Base-by-base conservation (phyloP, 345 rosid genomes). In the Eutrema japonicum region DNA sequence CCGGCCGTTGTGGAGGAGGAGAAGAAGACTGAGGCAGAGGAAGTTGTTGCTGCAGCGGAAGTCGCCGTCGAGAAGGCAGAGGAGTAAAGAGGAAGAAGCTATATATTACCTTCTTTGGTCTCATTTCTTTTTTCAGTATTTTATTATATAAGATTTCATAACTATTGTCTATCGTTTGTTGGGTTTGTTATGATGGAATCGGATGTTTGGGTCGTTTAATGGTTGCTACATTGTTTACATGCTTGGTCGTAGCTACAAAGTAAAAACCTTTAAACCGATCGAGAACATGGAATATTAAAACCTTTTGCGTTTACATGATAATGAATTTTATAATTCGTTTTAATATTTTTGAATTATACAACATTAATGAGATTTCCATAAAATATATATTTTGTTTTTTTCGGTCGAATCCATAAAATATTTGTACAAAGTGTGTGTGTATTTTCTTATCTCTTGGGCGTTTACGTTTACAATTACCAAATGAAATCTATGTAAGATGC, bases 61-160 rank as follows among this genome's bases (percentile, higher is more conserved):
- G 79, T 55, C n/a, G 50, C 56, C 29, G 70, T 9, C 12, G 58
- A 76, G 70, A 68, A 61, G 51, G 70, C 51, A 12, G 74, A 61
- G 10, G 66, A 60, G 58, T 76, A 63, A 76, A 46, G 59, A 45
- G 14, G 52, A 62, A 16, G 46, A 46, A 46, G 41, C 46, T 33
- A 33, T 37, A 11, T 56, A 41, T 66, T 70, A 69, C 58, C 70
- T 29, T 53, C 35, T 26, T 69, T 45, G 79, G 70, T 75, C 40
- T 57, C 47, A 49, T 49, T 60, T 52, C 53, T 8, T 52, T 60
- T 11, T 30, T 33, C 2, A 38, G 13, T 16, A 54, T 32, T 72
- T 55, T 48, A 38, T 40, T 30, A 29, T 32, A 41, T 74, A 9
- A 58, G 40, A 12, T 32, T 22, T 41, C 13, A 50, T 13, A 42